Conservation (phyloP, 371 early-diverging fungal species). For the Furculomyces boomerangus region DNA sequence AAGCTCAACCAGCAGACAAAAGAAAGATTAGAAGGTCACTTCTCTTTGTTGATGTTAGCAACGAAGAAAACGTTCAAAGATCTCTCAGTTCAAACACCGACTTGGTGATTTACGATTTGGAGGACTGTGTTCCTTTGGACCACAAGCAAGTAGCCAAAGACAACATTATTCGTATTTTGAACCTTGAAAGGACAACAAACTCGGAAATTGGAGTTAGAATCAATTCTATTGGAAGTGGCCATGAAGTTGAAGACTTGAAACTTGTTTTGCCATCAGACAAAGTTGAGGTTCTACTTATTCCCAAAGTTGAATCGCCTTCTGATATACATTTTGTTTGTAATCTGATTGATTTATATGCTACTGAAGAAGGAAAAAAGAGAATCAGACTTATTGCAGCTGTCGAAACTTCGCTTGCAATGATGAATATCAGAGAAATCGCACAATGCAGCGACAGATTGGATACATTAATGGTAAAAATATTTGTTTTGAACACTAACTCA, state of each 20-base stretch:
- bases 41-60: slow-evolving; percentile 60
- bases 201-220: slow-evolving; percentile 74
- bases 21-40: slow-evolving; percentile 11
- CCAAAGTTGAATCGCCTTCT: slow-evolving; percentile 65
- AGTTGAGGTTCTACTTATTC: slow-evolving; percentile 68
- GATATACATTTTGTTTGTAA: slow-evolving; percentile 57
- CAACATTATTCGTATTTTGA: slow-evolving; percentile 51
- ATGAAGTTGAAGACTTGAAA: slow-evolving; percentile 62
- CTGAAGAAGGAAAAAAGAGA: slow-evolving; percentile 42
- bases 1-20: too few relatives aligned
- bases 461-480: slow-evolving; percentile 39
- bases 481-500: not conserved
- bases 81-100: slow-evolving; percentile 52
- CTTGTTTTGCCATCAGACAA: slow-evolving; percentile 52
- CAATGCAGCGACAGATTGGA: slow-evolving; percentile 48
- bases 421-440: slow-evolving; percentile 70
- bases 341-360: slow-evolving; percentile 57
- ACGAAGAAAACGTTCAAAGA: slow-evolving; percentile 67
- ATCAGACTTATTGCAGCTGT: slow-evolving; percentile 67
- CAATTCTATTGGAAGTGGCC: slow-evolving; percentile 53
- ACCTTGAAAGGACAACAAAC: slow-evolving; percentile 17
- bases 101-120: slow-evolving; percentile 74
- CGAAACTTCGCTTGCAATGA: slow-evolving; percentile 66
- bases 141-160: slow-evolving; percentile 60
- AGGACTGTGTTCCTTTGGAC: slow-evolving; percentile 69